Conservation (phyloP, 148 eudicot species). For the Dianthus caryophyllus region DNA sequence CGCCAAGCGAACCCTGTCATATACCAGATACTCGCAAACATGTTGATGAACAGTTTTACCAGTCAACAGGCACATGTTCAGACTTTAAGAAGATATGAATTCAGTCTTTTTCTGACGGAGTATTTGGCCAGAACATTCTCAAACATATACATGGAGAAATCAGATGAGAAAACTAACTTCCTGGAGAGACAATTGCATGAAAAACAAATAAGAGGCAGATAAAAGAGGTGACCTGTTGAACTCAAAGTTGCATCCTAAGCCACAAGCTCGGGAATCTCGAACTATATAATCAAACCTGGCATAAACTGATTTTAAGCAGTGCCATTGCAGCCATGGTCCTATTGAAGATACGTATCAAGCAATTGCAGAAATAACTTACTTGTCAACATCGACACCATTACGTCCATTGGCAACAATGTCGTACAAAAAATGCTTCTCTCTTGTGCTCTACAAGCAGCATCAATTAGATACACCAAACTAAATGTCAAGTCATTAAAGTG, state of each 20-base stretch:
- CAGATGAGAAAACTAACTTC: too few species aligned
- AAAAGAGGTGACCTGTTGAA: constrained; percentile 44
- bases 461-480: background rate
- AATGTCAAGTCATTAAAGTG: background rate
- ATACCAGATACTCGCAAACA: background rate
- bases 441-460: constrained; percentile 33
- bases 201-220: too few species aligned
- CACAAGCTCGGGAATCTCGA: constrained; percentile 85
- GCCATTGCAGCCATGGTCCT: background rate
- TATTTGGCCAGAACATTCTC: too few species aligned
- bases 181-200: too few species aligned
- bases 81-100: background rate
- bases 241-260: constrained; percentile 76
- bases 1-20: background rate
- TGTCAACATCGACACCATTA: constrained; percentile 88
- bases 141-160: too few species aligned
- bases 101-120: too few species aligned
- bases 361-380: constrained; percentile 33
- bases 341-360: background rate
- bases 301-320: background rate
- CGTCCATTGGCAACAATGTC: constrained; percentile 95
- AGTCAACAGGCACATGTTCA: background rate
- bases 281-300: constrained; percentile 81
- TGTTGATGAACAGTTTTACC: too few species aligned
- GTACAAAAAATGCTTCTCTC: constrained; percentile 67